Base-by-base conservation (phyloP, 129 eudicot genomes). In the Flaveria ramosissima region DNA sequence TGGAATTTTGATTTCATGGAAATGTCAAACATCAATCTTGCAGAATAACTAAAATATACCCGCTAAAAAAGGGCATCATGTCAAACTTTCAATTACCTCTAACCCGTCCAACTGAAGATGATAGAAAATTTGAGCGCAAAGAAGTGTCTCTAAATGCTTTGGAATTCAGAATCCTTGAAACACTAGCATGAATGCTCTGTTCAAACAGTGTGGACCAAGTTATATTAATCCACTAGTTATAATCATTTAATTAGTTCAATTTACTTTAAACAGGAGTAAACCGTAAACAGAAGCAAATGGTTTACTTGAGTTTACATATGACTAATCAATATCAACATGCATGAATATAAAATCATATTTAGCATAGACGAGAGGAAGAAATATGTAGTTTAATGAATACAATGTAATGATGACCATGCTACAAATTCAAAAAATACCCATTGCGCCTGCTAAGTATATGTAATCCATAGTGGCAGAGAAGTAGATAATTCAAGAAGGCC, bases 131-230 rank as follows among this genome's bases (percentile, higher is more conserved):
- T 24, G 64, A 56, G 24, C 46, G 57, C 30, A 69, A 57, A 75
- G 50, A 47, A 32, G 77, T 32, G 73, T 77, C 81, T 81, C 86
- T 77, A 55, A 53, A 77, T 74, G 82, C 39, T 61, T 71, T 47
- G 26, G 80, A 53, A 68, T 48, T 55, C 72, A 81, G 68, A 70
- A 78, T 77, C 64, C 89, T 89, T 78, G 81, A 60, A 23, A 79
- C 65, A 59, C 82, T 85, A 70, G 87, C 79, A 76, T 39, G 59
- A 79, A 80, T 68, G 76, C 86, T 84, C 96, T 89, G 85, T 61
- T 71, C 16, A 70, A 23, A 86, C 0, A 64, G 66, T 20, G 53
- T 62, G 20, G 11, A 30, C 24, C 67, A 62, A 24, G 23, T 52
- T 72, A 41, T 39, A 83, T 32, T 24, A 15, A 16, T 57, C 20